phyloP scores from a whole-genome alignment of 1,284 basidiomycete genomes.

The Peniophora sp. region DNA sequence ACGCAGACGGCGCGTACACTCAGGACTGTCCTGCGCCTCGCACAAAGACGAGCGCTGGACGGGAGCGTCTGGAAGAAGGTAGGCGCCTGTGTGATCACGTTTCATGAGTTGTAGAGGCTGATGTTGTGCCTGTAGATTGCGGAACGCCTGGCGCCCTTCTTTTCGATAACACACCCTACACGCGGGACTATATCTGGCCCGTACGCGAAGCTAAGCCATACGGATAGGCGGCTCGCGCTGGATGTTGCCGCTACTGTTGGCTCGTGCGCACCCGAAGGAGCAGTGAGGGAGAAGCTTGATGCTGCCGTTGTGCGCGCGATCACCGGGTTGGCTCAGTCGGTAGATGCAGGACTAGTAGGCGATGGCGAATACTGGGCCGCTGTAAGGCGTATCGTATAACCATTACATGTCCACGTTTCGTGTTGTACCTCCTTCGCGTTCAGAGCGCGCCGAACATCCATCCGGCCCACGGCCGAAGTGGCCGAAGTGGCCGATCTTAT shows the following conservation, averaged over 20 bases:
- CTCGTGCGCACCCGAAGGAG: not conserved
- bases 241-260: not conserved
- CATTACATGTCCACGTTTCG: no score
- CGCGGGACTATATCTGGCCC: not conserved
- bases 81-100: not conserved
- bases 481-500: no score
- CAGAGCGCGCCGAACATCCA: no score
- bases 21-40: not conserved
- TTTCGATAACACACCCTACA: not conserved
- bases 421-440: no score
- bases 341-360: not conserved
- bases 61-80: not conserved
- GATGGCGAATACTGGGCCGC: no score
- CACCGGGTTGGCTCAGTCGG: not conserved
- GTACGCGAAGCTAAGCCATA: not conserved
- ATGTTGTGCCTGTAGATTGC: not conserved
- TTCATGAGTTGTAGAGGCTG: not conserved
- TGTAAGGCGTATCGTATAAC: no score
- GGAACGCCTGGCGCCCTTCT: not conserved
- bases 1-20: not conserved
- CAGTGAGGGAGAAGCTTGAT: not conserved
- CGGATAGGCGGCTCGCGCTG: not conserved
- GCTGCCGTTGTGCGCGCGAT: not conserved
- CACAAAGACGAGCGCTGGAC: not conserved
- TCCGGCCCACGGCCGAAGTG: no score